Evolutionary conservation across 345 rosid genomes (phyloP), one percentile per base, ranked within the genome.

Genomic region (Salix koriyanagi): DNA sequence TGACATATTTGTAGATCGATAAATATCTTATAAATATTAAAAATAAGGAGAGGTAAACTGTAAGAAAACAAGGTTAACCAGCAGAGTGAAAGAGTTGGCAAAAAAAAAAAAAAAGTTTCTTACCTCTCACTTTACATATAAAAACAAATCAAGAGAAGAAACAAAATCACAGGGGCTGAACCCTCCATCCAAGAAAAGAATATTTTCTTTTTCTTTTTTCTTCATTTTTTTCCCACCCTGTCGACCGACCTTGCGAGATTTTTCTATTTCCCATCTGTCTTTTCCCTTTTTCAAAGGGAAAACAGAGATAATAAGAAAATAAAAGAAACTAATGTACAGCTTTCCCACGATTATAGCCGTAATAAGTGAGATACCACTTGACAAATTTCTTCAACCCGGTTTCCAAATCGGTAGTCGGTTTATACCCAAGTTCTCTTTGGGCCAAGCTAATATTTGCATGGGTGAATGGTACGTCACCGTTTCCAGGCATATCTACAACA

Each of bases 301-400:
- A 61, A 64, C 8, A 58, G 61, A 25, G 41, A 56, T 10, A 11
- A 34, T 19, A 32, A 23, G 54, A 36, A 6, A 52, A 46, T 16
- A 36, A 52, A 13, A 1, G 21, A 65, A 12, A 14, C 61, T 79
- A 72, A 72, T 73, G 73, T 67, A 67, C 77, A 73, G 72, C 81
- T 41, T 79, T 79, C 26, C 81, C 77, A 37, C n/a, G 77, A 73
- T 73, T 34, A 44, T 79, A 73, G 73, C 81, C 81, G 67, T 79
- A 79, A 67, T 79, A 73, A 6, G 62, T 39, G 32, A 79, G 73
- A 58, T 79, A 79, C 81, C 81, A 79, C 64, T 67, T 79, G 2
- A 79, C 73, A 42, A 79, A 79, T 62, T 79, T 79, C 73, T 79
- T 79, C 77, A 79, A 67, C 69, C 81, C 81, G 73, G 81, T 79